Percentiles rank a stretch among this genome's conserved stretches.
Conservation (phyloP, 2,329 filamentous ascomycete species). For the Tricladium varicosporioides region DNA sequence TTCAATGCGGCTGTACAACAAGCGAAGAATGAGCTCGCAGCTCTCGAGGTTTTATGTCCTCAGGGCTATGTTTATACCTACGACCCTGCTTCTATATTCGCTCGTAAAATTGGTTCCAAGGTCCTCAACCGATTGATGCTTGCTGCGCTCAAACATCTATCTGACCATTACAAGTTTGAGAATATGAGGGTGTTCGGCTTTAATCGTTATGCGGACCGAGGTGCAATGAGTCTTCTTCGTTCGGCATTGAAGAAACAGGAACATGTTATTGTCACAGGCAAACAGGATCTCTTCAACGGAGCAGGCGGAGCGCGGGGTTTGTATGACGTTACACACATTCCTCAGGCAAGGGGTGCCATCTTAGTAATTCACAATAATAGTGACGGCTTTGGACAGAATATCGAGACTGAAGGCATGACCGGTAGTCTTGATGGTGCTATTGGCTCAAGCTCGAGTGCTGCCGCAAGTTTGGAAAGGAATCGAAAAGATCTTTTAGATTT, state of each 20-base stretch:
- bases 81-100: slow-evolving; percentile 29
- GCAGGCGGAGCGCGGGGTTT: slow-evolving; percentile 4
- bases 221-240: slow-evolving; percentile 8
- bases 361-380: slow-evolving; percentile 32
- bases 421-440: slow-evolving; percentile 33
- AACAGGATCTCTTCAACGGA: slow-evolving; percentile 22
- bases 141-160: slow-evolving; percentile 21
- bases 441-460: slow-evolving; percentile 26
- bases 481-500: slow-evolving; percentile 25
- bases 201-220: slow-evolving; percentile 25
- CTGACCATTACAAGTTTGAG: slow-evolving; percentile 14
- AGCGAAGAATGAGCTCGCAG: slow-evolving; percentile 26
- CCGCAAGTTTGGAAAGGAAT: slow-evolving; percentile 26
- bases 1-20: slow-evolving; percentile 27
- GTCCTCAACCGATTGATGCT: slow-evolving; percentile 25
- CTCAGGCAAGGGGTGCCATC: slow-evolving; percentile 15
- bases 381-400: slow-evolving; percentile 33
- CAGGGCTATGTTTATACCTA: slow-evolving; percentile 31
- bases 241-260: slow-evolving; percentile 20
- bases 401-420: slow-evolving; percentile 25
- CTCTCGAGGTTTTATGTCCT: slow-evolving; percentile 24
- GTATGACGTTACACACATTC: slow-evolving; percentile 12
- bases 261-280: slow-evolving; percentile 14
- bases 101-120: slow-evolving; percentile 18
- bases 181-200: slow-evolving; percentile 28